phyloP scores from a whole-genome alignment of 257 asterid genomes.

The Ligustrum vulgare region DNA sequence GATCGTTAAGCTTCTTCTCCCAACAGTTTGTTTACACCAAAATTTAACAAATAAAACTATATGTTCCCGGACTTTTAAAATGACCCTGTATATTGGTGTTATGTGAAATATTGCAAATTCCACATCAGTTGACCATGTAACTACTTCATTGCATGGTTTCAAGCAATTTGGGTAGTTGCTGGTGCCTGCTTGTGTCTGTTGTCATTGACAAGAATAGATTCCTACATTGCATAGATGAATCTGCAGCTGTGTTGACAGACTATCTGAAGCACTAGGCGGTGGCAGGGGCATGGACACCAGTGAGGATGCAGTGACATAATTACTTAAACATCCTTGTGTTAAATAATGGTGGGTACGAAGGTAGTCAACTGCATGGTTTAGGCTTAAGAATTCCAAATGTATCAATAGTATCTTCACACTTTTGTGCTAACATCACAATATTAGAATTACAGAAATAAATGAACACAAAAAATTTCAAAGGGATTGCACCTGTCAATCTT shows the following conservation, averaged over 20 bases:
- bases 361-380: neutral
- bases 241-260: neutral
- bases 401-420: neutral
- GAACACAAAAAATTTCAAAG: conserved; percentile 3
- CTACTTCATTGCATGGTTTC: neutral
- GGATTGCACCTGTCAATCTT: conserved; percentile 61
- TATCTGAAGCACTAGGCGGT: neutral
- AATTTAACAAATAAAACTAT: neutral
- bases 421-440: neutral
- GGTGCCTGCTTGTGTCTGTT: neutral
- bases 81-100: neutral
- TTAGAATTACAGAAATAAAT: neutral
- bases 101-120: neutral
- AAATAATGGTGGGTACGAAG: neutral
- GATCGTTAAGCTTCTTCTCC: neutral
- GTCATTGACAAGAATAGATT: neutral
- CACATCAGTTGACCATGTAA: neutral
- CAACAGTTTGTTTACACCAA: neutral
- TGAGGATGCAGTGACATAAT: neutral
- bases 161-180: neutral
- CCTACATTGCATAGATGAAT: neutral
- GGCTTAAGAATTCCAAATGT: neutral
- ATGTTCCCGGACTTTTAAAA: neutral
- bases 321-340: neutral
- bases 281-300: neutral